phyloP scores from a whole-genome alignment of 805 yeast species.

The Jamesozyma rosinii region DNA sequence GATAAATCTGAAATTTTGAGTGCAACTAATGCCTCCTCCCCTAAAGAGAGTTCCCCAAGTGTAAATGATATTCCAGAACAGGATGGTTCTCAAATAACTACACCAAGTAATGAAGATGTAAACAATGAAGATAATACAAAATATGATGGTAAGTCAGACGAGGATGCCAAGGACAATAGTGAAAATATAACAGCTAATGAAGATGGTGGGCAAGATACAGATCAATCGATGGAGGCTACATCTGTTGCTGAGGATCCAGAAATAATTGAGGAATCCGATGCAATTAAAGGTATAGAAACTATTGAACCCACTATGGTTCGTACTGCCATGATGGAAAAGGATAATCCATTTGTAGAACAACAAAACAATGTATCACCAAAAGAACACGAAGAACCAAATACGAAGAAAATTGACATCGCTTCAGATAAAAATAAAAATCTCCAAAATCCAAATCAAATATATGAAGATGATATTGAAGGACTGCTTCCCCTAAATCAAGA shows the following conservation, averaged over 20 bases:
- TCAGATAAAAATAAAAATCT: constrained; percentile 6
- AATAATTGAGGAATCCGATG: too few species aligned
- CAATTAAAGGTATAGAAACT: background rate
- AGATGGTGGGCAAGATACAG: too few species aligned
- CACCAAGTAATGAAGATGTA: too few species aligned
- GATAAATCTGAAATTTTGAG: background rate
- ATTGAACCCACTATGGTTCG: constrained; percentile 15
- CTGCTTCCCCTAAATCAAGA: background rate
- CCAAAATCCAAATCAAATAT: constrained; percentile 12
- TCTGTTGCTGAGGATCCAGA: too few species aligned
- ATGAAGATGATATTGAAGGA: constrained; percentile 5
- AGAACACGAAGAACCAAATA: background rate
- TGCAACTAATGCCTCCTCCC: background rate
- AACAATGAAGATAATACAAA: too few species aligned
- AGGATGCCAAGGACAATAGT: too few species aligned
- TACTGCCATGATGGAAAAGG: constrained; percentile 22
- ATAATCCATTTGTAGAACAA: constrained; percentile 23
- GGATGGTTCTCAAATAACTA: too few species aligned
- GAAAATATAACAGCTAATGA: too few species aligned
- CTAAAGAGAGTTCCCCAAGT: background rate
- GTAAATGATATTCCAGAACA: background rate
- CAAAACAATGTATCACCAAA: background rate
- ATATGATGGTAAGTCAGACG: too few species aligned
- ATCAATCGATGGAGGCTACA: too few species aligned
- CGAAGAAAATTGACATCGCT: background rate